These are phyloP conservation scores for Eucalyptus regnans DNA, from an alignment of 345 rosid species.

Conservation along the genomic window DNA sequence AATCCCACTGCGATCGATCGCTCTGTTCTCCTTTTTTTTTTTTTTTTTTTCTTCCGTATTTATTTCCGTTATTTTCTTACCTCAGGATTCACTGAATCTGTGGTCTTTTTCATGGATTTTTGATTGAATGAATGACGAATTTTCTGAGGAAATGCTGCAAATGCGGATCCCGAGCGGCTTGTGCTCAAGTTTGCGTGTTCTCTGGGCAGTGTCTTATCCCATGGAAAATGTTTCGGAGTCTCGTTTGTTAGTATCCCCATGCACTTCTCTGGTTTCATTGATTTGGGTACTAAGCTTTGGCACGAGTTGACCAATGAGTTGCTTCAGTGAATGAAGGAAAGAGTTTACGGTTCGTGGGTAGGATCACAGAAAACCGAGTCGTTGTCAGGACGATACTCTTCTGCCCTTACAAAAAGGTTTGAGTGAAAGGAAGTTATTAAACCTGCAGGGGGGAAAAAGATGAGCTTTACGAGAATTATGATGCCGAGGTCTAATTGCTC, in stretches of 20 bases:
- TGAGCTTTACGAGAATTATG: not conserved
- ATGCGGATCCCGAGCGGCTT: not conserved
- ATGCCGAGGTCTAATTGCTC: not conserved
- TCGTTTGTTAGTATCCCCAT: not conserved
- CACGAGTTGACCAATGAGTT: not conserved
- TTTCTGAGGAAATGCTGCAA: not conserved
- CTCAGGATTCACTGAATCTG: not conserved
- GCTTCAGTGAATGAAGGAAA: not conserved
- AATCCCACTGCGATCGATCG: conserved; percentile 99
- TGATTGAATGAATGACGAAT: not conserved
- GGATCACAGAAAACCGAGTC: not conserved
- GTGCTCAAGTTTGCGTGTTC: not conserved
- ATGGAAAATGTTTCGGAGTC: not conserved
- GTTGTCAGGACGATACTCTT: not conserved
- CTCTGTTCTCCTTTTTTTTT: too few relatives aligned
- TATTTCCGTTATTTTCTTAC: not conserved
- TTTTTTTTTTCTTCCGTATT: not conserved
- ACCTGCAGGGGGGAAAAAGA: not conserved
- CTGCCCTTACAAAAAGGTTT: not conserved
- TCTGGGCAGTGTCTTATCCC: not conserved
- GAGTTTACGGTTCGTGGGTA: not conserved
- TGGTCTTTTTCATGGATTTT: not conserved
- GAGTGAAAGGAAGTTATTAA: not conserved
- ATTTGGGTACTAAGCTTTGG: not conserved
- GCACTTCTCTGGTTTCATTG: not conserved